Percentiles rank a stretch among this genome's conserved stretches.
Conservation (phyloP, 306 rosid species). For the Pyrus betulifolia region DNA sequence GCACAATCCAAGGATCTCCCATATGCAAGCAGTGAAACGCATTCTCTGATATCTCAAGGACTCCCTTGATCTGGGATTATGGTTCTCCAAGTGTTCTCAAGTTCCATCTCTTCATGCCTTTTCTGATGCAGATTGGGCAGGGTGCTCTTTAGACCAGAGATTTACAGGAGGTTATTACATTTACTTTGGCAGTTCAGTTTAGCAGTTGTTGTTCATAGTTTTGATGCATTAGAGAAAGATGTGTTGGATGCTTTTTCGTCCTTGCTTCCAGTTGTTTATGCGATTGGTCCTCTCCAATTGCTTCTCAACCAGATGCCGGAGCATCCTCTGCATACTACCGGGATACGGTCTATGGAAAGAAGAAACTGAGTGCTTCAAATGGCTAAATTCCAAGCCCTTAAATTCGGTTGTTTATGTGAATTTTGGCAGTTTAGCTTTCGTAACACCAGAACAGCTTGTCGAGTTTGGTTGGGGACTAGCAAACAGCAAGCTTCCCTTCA, state of each 20-base stretch:
- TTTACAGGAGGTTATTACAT: too few species aligned
- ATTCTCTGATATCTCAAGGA: too few species aligned
- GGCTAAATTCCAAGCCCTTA: neutral
- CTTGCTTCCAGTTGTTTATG: neutral
- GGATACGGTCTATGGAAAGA: neutral
- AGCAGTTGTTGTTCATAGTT: neutral
- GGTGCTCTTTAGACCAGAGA: too few species aligned
- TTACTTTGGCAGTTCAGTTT: too few species aligned
- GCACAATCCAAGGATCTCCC: too few species aligned
- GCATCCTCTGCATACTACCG: neutral
- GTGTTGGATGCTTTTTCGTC: neutral
- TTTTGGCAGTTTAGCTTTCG: neutral
- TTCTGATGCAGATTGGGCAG: too few species aligned
- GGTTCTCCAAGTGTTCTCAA: too few species aligned
- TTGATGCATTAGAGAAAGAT: neutral
- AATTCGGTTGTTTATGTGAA: neutral
- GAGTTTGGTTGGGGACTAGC: neutral
- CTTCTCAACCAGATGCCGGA: neutral
- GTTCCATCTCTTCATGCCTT: rapidly evolving
- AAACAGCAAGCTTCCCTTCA: neutral
- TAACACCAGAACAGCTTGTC: too few species aligned
- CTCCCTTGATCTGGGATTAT: too few species aligned
- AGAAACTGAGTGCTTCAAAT: neutral
- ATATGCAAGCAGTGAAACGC: too few species aligned
- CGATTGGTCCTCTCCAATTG: neutral